phyloP scores from a whole-genome alignment of 345 rosid species.

The Chamaenerion angustifolium region DNA sequence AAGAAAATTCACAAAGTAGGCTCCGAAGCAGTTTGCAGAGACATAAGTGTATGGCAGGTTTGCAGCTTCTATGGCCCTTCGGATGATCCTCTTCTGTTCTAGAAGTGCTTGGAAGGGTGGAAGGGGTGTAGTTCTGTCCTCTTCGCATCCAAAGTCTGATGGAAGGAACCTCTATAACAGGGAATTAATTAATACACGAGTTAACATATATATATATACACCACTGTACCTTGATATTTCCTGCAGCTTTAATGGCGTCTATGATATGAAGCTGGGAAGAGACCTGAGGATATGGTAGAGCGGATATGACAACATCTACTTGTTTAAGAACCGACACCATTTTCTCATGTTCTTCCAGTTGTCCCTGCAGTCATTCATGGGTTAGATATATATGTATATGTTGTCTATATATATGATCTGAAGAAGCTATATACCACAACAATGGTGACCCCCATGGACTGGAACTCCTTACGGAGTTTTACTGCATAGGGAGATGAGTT shows the following conservation, averaged over 20 bases:
- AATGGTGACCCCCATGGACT: no score
- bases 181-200: no score
- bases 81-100: slow-evolving; percentile 19
- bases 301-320: slow-evolving; percentile 32
- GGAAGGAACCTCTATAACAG: slow-evolving; percentile 26
- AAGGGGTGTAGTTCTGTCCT: slow-evolving; percentile 17
- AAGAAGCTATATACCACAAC: no score
- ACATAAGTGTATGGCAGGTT: slow-evolving; percentile 26
- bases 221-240: slow-evolving; percentile 26
- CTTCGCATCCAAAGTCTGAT: slow-evolving; percentile 31
- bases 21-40: slow-evolving; percentile 13
- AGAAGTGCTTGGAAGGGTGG: slow-evolving; percentile 23
- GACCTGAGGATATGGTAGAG: slow-evolving; percentile 14
- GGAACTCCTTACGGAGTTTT: no score
- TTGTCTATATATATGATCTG: no score
- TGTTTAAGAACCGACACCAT: slow-evolving; percentile 12
- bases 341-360: slow-evolving; percentile 27
- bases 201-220: no score
- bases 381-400: no score
- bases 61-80: slow-evolving; percentile 26
- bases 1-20: slow-evolving; percentile 3
- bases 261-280: slow-evolving; percentile 26
- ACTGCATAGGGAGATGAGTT: no score
- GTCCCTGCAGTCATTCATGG: slow-evolving; percentile 20
- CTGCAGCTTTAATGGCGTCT: slow-evolving; percentile 30